phyloP scores from a whole-genome alignment of 2,329 filamentous ascomycete species.

The Fusarium sp. region DNA sequence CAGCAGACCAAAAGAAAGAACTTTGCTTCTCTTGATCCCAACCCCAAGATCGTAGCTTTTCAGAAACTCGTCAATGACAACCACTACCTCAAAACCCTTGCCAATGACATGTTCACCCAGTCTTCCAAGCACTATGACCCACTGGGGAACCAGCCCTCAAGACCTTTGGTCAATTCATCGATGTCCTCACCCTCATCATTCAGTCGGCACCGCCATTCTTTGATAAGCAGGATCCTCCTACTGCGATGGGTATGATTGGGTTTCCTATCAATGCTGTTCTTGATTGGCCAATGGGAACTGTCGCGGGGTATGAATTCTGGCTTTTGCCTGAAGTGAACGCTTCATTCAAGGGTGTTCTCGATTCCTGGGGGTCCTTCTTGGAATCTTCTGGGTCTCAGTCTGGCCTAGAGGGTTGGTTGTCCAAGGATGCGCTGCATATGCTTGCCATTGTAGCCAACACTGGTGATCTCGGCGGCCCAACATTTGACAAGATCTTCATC shows the following conservation, averaged over 20 bases:
- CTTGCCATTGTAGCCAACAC: conserved; percentile 10
- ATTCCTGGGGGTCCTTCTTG: neutral
- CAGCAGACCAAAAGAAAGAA: neutral
- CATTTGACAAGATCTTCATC: conserved; percentile 4
- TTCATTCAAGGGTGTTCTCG: neutral
- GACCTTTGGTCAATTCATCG: neutral
- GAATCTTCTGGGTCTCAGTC: neutral
- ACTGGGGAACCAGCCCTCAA: neutral
- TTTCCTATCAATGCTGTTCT: conserved; percentile 12
- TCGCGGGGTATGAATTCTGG: conserved; percentile 18
- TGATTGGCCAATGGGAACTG: conserved; percentile 23
- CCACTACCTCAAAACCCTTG: neutral
- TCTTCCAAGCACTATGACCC: conserved; percentile 6
- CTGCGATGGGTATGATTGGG: neutral
- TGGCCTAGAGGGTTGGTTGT: neutral
- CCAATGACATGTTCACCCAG: conserved; percentile 4
- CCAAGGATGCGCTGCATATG: neutral
- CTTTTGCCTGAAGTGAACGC: neutral
- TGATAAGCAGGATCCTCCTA: neutral
- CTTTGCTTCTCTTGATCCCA: neutral
- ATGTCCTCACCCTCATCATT: neutral
- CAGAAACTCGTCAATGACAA: neutral
- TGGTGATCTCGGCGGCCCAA: neutral
- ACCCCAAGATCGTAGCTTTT: neutral
- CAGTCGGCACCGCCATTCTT: neutral